Evolutionary conservation across 1,139 yeast species (phyloP).

Genomic region (Arxiozyma telluris): DNA sequence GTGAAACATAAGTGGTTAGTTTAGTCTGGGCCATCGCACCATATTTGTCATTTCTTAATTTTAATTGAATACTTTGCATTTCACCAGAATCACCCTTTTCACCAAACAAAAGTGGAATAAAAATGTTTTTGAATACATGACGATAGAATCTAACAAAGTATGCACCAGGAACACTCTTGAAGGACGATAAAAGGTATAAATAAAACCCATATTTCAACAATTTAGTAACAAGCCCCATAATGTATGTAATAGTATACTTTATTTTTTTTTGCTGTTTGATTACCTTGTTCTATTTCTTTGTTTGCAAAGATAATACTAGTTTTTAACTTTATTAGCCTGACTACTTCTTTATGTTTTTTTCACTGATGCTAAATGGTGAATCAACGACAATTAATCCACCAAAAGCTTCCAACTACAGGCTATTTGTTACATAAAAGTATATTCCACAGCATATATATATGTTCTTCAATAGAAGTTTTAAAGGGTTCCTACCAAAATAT

Average conservation of each 20-base stretch:
- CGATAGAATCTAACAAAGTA: slow-evolving; percentile 57
- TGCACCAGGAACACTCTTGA: slow-evolving; percentile 62
- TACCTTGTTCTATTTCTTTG: background rate
- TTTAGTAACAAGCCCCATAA: slow-evolving; percentile 2
- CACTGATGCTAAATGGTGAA: too few species aligned
- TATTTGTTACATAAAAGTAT: too few species aligned
- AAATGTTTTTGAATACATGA: slow-evolving; percentile 36
- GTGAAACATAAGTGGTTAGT: slow-evolving; percentile 54
- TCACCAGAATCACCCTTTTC: slow-evolving; percentile 10
- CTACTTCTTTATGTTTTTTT: background rate
- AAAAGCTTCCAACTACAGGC: too few species aligned
- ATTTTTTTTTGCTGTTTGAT: too few species aligned
- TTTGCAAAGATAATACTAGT: too few species aligned
- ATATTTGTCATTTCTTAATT: slow-evolving; percentile 15
- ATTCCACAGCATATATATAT: too few species aligned
- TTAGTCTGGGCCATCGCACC: slow-evolving; percentile 38
- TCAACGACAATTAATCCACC: too few species aligned
- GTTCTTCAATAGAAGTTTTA: too few species aligned
- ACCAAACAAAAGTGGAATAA: slow-evolving; percentile 29
- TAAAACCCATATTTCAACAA: slow-evolving; percentile 9
- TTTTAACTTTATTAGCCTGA: background rate
- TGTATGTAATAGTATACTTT: too few species aligned
- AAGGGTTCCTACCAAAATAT: too few species aligned
- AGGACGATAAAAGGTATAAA: slow-evolving; percentile 27
- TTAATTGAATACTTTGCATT: slow-evolving; percentile 1